Evolutionary conservation across 148 eudicot species (phyloP).

Genomic region (Rhododendron williamsianum): DNA sequence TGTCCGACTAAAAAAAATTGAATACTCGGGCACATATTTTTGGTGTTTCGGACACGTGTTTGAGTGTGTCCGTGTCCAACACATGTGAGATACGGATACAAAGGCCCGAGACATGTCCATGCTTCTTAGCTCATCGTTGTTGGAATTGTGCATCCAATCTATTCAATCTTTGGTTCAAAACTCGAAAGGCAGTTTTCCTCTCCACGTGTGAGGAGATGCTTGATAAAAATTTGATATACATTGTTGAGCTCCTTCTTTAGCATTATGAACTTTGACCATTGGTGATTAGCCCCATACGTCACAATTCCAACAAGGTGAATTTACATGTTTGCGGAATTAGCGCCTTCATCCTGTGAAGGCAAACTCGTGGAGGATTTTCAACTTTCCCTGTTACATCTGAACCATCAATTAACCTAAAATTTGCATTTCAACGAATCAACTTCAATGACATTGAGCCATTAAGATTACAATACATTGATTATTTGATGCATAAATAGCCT

Average conservation of each 20-base stretch:
- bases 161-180: not conserved
- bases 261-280: not conserved
- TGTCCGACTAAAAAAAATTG: not conserved
- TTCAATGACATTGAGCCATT: not conserved
- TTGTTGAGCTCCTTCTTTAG: not conserved
- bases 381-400: not conserved
- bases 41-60: not conserved
- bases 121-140: not conserved
- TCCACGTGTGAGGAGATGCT: not conserved
- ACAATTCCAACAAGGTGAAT: not conserved
- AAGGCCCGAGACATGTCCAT: not conserved
- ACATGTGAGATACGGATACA: not conserved
- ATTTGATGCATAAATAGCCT: conserved; percentile 8
- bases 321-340: not conserved
- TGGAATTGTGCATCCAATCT: not conserved
- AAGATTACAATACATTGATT: not conserved
- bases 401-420: conserved; percentile 1
- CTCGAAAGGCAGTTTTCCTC: not conserved
- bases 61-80: not conserved
- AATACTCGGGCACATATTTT: not conserved
- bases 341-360: too few species aligned
- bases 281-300: not conserved
- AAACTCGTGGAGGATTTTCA: not conserved
- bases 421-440: not conserved
- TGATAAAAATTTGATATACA: not conserved